A percentile compares a stretch with the other conserved stretches of the same genome.
These are phyloP conservation scores for Massariosphaeria phaeospora DNA, from an alignment of 495 filamentous ascomycete genomes.

Conservation along the genomic window DNA sequence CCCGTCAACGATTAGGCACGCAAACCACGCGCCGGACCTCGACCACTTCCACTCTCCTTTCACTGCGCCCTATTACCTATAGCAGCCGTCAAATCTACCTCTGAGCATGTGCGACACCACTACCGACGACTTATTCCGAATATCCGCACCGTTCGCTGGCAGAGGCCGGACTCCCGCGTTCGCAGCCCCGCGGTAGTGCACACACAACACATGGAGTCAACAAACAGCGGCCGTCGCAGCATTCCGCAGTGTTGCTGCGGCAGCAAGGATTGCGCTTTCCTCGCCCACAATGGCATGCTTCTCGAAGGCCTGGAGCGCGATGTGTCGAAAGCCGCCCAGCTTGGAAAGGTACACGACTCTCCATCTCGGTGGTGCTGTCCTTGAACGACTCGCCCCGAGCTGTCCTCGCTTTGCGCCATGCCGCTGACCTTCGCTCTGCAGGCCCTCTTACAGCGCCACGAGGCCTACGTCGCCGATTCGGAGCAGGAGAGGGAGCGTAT, in stretches of 20 bases:
- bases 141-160: neutral
- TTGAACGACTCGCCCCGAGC: neutral
- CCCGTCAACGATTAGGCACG: neutral
- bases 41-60: neutral
- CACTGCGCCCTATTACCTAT: neutral
- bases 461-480: conserved; percentile 84
- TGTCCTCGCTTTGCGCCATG: conserved; percentile 10
- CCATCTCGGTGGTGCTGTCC: too few relatives aligned
- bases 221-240: conserved; percentile 6
- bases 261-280: conserved; percentile 67
- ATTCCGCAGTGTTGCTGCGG: conserved; percentile 74
- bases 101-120: conserved; percentile 3
- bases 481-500: conserved; percentile 73
- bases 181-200: conserved; percentile 5
- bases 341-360: conserved; percentile 71
- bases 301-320: conserved; percentile 79
- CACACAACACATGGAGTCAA: conserved; percentile 4
- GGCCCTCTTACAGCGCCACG: conserved; percentile 87
- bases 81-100: neutral
- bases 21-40: neutral
- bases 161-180: neutral
- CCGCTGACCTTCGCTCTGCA: conserved; percentile 70
- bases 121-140: neutral
- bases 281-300: conserved; percentile 73
- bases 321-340: conserved; percentile 72